Percentiles rank a stretch among this genome's conserved stretches.
These are phyloP conservation scores for Reutealis trisperma DNA, from an alignment of 345 rosid species.

Conservation along the genomic window DNA sequence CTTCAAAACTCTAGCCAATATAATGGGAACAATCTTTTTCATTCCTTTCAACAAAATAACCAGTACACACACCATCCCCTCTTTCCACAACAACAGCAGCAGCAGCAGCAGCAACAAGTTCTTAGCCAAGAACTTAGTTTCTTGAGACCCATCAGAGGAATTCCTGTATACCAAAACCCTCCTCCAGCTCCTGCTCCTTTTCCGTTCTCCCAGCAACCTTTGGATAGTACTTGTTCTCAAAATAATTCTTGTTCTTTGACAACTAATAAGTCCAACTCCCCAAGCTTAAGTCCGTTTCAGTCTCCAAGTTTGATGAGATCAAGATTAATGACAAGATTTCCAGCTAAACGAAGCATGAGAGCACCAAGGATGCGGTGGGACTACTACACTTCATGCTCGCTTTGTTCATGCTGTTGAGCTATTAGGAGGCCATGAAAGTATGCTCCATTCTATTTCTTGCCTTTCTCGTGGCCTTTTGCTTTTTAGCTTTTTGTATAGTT, in stretches of 20 bases:
- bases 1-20: conserved; percentile 32
- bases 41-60: conserved; percentile 42
- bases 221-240: conserved; percentile 25
- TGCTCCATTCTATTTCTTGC: conserved; percentile 19
- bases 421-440: conserved; percentile 99
- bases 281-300: conserved; percentile 44
- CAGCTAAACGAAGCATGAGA: conserved; percentile 57
- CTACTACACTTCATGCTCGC: conserved; percentile 93
- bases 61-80: conserved; percentile 17
- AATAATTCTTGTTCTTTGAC: conserved; percentile 29
- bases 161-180: conserved; percentile 72
- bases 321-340: conserved; percentile 62
- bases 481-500: background rate
- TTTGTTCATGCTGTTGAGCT: conserved; percentile 99
- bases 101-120: conserved; percentile 26
- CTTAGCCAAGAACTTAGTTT: conserved; percentile 64
- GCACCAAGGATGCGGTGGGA: conserved; percentile 99
- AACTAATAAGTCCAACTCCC: conserved; percentile 22
- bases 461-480: background rate
- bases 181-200: conserved; percentile 45
- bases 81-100: conserved; percentile 32
- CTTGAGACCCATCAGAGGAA: conserved; percentile 86
- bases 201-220: conserved; percentile 42
- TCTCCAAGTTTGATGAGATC: conserved; percentile 64
- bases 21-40: conserved; percentile 34